Conservation (phyloP, 768 basidiomycete species). For the Boletus pseudopeckii region DNA sequence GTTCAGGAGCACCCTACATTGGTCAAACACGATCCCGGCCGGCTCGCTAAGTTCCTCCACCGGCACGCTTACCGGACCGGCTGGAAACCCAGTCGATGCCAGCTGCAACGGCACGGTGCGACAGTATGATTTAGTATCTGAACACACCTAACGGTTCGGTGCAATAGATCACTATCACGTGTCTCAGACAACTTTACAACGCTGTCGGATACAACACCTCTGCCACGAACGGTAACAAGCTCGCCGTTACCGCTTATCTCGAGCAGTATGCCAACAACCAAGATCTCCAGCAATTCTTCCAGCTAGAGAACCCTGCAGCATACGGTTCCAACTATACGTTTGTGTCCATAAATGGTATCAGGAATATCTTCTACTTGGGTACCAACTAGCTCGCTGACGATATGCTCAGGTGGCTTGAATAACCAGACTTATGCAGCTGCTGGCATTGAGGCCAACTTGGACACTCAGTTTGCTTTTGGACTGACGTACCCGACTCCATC, state of each 20-base stretch:
- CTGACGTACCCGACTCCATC: slow-evolving; percentile 57
- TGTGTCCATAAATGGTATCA: slow-evolving; percentile 51
- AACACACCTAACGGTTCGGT: background rate
- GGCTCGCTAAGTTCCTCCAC: background rate
- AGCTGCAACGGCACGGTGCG: slow-evolving; percentile 42
- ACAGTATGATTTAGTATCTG: background rate
- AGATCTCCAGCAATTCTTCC: slow-evolving; percentile 53
- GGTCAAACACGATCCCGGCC: slow-evolving; percentile 13
- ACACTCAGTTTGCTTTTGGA: slow-evolving; percentile 66
- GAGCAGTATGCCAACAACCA: slow-evolving; percentile 50
- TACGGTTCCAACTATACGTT: slow-evolving; percentile 49
- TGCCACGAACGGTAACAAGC: slow-evolving; percentile 42
- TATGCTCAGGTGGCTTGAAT: slow-evolving; percentile 52
- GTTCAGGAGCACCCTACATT: slow-evolving; percentile 41
- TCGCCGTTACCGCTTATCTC: slow-evolving; percentile 55
- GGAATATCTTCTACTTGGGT: background rate
- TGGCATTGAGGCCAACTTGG: slow-evolving; percentile 64
- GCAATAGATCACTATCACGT: slow-evolving; percentile 47
- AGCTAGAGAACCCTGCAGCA: slow-evolving; percentile 46
- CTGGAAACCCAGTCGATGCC: slow-evolving; percentile 41
- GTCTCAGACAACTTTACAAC: slow-evolving; percentile 56
- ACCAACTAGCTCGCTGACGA: slow-evolving; percentile 4
- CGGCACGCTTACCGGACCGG: slow-evolving; percentile 25
- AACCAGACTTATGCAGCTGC: slow-evolving; percentile 51
- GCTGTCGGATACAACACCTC: slow-evolving; percentile 44